phyloP scores from a whole-genome alignment of 805 yeast genomes.

The Yarrowia sp. region DNA sequence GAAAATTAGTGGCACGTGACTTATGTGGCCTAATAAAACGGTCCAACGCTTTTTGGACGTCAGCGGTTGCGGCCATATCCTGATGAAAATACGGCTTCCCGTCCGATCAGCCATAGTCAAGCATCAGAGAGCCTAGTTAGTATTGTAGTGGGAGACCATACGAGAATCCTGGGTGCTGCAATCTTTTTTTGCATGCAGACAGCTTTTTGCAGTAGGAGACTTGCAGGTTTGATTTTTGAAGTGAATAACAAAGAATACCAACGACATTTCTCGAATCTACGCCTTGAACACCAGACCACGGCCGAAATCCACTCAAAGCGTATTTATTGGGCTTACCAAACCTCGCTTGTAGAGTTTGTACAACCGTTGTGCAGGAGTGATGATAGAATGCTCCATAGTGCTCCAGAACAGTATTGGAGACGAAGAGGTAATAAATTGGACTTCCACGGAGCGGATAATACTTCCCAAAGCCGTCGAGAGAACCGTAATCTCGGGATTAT shows the following conservation, averaged over 20 bases:
- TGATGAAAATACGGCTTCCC: not conserved
- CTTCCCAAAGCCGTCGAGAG: no score
- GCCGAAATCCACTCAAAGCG: not conserved
- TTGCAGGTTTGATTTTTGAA: no score
- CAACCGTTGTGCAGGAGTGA: no score
- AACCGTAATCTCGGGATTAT: no score
- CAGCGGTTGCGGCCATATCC: slow-evolving; percentile 5
- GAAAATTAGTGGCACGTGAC: not conserved
- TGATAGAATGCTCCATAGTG: no score
- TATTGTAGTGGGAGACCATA: slow-evolving; percentile 7
- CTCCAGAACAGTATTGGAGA: no score
- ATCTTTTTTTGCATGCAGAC: not conserved
- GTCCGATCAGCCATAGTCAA: slow-evolving; percentile 11
- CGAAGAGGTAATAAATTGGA: no score
- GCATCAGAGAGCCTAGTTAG: slow-evolving; percentile 8
- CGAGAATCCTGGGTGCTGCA: slow-evolving; percentile 13
- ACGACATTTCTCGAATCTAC: no score
- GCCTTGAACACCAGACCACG: no score
- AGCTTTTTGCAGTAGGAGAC: no score
- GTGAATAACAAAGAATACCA: no score
- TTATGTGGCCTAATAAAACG: not conserved
- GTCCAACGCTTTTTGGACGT: not conserved
- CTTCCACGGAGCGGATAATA: no score
- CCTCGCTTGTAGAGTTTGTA: slow-evolving; percentile 3
- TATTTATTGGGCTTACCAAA: not conserved